Conservation (phyloP, 2,329 filamentous ascomycete genomes). For the Aureobasidium sp. region DNA sequence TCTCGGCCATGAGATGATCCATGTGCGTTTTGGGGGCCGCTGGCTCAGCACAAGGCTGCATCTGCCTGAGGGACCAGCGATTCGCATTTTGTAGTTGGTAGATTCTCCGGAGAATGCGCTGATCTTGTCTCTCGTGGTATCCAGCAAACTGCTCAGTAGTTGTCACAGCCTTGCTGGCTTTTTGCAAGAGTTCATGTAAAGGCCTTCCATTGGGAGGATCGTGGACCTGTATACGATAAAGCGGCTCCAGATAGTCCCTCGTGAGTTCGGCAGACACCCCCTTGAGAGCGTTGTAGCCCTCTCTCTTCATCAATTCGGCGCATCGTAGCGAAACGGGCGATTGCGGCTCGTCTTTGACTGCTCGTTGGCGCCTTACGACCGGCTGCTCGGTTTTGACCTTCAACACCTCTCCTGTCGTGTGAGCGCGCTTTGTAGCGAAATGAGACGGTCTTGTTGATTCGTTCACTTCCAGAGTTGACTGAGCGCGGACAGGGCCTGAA, state of each 20-base stretch:
- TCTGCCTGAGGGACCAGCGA: slow-evolving; percentile 85
- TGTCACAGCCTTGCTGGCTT: slow-evolving; percentile 81
- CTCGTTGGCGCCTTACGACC: not conserved
- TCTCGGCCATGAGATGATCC: slow-evolving; percentile 80
- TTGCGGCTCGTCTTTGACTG: not conserved
- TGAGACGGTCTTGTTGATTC: slow-evolving; percentile 36
- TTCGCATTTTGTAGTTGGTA: slow-evolving; percentile 86
- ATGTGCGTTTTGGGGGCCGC: slow-evolving; percentile 67
- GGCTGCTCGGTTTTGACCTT: not conserved
- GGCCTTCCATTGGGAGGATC: slow-evolving; percentile 46
- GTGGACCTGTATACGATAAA: slow-evolving; percentile 50
- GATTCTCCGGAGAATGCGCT: slow-evolving; percentile 74
- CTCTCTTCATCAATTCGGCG: slow-evolving; percentile 8
- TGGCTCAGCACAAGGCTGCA: slow-evolving; percentile 76
- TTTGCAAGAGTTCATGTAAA: slow-evolving; percentile 64
- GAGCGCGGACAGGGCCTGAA: slow-evolving; percentile 61
- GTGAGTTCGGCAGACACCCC: slow-evolving; percentile 38
- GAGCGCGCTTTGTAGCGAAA: not conserved
- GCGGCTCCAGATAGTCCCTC: slow-evolving; percentile 53
- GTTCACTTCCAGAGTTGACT: slow-evolving; percentile 65
- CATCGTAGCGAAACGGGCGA: not conserved
- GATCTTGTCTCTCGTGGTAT: slow-evolving; percentile 78
- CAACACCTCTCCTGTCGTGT: not conserved
- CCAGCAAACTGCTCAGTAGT: slow-evolving; percentile 78
- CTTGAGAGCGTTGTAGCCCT: slow-evolving; percentile 35